Evolutionary conservation across 176 grass and related monocot species (phyloP), one percentile per base, ranked within the genome.

Genomic region (Triticum dicoccoides): DNA sequence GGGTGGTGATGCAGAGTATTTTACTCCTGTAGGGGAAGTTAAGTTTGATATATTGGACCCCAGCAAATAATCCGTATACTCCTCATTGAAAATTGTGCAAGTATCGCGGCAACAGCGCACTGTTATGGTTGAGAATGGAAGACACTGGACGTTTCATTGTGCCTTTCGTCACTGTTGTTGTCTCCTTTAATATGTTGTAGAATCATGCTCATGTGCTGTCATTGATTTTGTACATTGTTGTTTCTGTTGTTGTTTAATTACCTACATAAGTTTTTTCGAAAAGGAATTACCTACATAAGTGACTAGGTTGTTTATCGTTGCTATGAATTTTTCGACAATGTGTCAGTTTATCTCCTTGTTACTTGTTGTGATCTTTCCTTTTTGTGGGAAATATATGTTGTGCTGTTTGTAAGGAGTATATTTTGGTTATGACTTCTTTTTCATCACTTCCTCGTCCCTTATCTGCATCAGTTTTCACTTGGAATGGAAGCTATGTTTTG

Each of bases 401-500:
- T 39, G 9, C 38, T 9, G 38, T 39, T 39, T 9, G 38, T 39
- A 39, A 9, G 38, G 38, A 39, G 38, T 39, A 39, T 39, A 39
- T 39, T 39, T 9, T 39, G 38, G 38, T 39, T 39, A 9, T 1
- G 38, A 8, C 8, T 39, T 39, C 38, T 39, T 39, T 39, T 39
- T 38, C 38, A 39, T 39, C 7, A 39, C 7, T 39, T 39, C 38
- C 7, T 39, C 38, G 1, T 39, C 38, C 38, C 8, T 39, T 39
- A 39, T 39, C 6, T 39, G 38, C 38, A 39, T 39, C 38, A 39
- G 38, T 39, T 39, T 8, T 39, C 38, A 39, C 6, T 39, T 39
- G 75, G 4, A 39, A 39, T 64, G 38, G 64, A 87, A 87, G 72
- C 18, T 61, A 78, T 13, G 86, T 17, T 82, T 39, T 39, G 79